phyloP scores from a whole-genome alignment of 2,329 filamentous ascomycete species.

The Fusarium zealandicum region DNA sequence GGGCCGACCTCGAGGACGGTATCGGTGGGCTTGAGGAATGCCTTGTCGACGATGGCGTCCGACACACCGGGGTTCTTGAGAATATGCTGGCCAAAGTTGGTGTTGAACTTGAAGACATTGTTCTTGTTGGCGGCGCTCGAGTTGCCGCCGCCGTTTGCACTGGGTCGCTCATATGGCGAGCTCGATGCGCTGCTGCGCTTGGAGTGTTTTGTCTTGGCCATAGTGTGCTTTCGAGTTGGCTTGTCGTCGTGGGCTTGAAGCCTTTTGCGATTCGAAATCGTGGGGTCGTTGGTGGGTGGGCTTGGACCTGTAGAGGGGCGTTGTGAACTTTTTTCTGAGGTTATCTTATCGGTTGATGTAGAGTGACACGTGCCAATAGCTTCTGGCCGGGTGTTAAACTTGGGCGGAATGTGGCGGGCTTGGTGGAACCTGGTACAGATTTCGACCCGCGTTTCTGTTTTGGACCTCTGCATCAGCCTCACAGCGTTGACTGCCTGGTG shows the following conservation, averaged over 20 bases:
- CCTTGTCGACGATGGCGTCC: slow-evolving; percentile 75
- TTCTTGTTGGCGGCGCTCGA: slow-evolving; percentile 57
- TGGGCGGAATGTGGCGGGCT: slow-evolving; percentile 13
- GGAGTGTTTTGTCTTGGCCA: slow-evolving; percentile 61
- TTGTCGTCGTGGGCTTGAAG: slow-evolving; percentile 12
- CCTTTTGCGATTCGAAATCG: slow-evolving; percentile 2
- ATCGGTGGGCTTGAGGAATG: slow-evolving; percentile 87
- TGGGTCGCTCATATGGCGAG: slow-evolving; percentile 53
- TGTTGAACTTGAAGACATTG: slow-evolving; percentile 98
- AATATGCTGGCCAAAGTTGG: slow-evolving; percentile 85
- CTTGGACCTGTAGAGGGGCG: slow-evolving; percentile 28
- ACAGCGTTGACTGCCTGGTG: slow-evolving; percentile 17
- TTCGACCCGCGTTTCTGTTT: slow-evolving; percentile 26
- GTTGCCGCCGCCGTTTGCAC: slow-evolving; percentile 26
- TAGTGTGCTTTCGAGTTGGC: slow-evolving; percentile 38
- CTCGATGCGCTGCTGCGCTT: slow-evolving; percentile 60
- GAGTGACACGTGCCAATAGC: not conserved
- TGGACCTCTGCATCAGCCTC: slow-evolving; percentile 11
- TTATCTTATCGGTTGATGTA: slow-evolving; percentile 22
- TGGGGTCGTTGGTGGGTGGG: slow-evolving; percentile 1
- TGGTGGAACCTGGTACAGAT: slow-evolving; percentile 3
- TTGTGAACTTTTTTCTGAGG: slow-evolving; percentile 36
- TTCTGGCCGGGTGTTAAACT: not conserved
- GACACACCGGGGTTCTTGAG: slow-evolving; percentile 90
- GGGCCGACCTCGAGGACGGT: slow-evolving; percentile 92